These are phyloP conservation scores for Pichia heedii DNA, from an alignment of 805 yeast genomes.

Conservation along the genomic window DNA sequence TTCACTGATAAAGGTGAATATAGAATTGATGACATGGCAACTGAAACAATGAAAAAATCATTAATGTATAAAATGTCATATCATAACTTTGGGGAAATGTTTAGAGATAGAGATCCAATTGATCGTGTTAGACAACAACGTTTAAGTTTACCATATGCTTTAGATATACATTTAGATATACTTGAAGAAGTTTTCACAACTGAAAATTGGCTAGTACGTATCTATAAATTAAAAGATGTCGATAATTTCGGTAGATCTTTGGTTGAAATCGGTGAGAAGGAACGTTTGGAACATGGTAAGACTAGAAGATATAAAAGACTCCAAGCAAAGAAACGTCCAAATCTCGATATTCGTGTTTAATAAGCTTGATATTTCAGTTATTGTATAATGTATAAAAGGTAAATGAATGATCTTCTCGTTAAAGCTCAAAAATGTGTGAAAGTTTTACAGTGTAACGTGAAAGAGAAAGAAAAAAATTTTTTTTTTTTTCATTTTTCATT, in stretches of 20 bases:
- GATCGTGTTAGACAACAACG: slow-evolving; percentile 89
- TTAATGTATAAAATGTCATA: slow-evolving; percentile 92
- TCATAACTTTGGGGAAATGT: slow-evolving; percentile 73
- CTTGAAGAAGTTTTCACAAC: slow-evolving; percentile 92
- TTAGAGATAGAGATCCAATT: slow-evolving; percentile 47
- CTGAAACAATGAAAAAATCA: slow-evolving; percentile 79
- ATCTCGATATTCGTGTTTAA: slow-evolving; percentile 18
- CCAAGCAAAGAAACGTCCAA: slow-evolving; percentile 22
- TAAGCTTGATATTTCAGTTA: background rate
- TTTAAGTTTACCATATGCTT: slow-evolving; percentile 22
- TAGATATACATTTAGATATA: slow-evolving; percentile 52
- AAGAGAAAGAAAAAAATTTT: no score
- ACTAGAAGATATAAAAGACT: slow-evolving; percentile 22
- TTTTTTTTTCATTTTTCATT: no score
- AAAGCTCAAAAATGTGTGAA: no score
- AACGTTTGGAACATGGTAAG: slow-evolving; percentile 21
- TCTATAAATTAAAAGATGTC: slow-evolving; percentile 81
- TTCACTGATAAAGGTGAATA: slow-evolving; percentile 85
- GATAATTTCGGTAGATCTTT: slow-evolving; percentile 83
- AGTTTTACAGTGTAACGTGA: no score
- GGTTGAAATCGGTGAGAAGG: slow-evolving; percentile 46
- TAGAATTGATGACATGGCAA: slow-evolving; percentile 72
- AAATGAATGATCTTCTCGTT: no score
- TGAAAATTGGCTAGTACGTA: slow-evolving; percentile 94
- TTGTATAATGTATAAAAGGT: no score